These are phyloP conservation scores for Cercis canadensis DNA, from an alignment of 306 rosid species.

Conservation along the genomic window DNA sequence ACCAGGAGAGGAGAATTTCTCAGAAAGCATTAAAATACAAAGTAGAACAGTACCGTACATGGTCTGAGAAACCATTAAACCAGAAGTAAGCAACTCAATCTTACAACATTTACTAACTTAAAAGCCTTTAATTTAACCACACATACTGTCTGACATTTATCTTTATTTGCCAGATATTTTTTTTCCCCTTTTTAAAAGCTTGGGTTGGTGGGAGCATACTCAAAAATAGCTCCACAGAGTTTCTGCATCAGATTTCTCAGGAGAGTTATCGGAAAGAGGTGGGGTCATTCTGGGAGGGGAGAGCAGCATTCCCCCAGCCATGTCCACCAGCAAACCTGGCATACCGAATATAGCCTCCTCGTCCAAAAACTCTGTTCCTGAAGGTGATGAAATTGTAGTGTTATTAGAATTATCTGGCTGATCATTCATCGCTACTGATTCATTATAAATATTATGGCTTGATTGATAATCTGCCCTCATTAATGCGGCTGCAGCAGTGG, in stretches of 20 bases:
- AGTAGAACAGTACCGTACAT: neutral
- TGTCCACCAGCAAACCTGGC: constrained; percentile 83
- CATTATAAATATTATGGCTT: neutral
- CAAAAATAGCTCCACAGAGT: constrained; percentile 71
- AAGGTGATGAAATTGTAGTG: neutral
- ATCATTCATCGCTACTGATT: neutral
- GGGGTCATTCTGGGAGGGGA: constrained; percentile 83
- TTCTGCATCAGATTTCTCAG: constrained; percentile 50
- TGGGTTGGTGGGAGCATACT: neutral
- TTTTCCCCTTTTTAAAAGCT: too few species aligned
- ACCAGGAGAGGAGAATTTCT: neutral
- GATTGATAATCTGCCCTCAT: constrained; percentile 9
- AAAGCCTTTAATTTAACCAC: too few species aligned
- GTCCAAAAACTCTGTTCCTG: constrained; percentile 56
- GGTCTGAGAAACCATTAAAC: neutral
- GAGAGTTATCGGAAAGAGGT: constrained; percentile 47
- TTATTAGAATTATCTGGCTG: neutral
- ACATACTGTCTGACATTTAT: too few species aligned
- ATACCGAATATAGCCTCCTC: constrained; percentile 83
- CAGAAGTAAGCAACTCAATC: neutral
- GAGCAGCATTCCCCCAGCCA: constrained; percentile 94
- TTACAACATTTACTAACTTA: too few species aligned
- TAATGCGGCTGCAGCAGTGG: constrained; percentile 55
- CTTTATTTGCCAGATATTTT: too few species aligned
- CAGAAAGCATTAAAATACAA: neutral